These are phyloP conservation scores for Pyrenula massariospora DNA, from an alignment of 495 filamentous ascomycete genomes.

Conservation along the genomic window DNA sequence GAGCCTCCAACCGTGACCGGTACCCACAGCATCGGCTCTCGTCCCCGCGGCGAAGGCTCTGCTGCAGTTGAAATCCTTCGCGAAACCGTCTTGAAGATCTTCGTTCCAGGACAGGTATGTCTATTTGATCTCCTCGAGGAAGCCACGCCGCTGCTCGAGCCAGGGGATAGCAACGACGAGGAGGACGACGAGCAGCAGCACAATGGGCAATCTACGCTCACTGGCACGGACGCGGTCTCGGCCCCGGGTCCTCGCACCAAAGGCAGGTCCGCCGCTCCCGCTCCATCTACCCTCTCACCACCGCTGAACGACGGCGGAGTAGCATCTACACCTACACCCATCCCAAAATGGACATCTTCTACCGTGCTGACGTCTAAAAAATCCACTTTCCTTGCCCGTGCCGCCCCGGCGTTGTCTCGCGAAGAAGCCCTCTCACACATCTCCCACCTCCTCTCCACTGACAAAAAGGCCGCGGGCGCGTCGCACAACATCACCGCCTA, in stretches of 20 bases:
- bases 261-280: slow-evolving; percentile 3
- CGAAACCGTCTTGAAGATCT: slow-evolving; percentile 52
- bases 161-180: slow-evolving; percentile 30
- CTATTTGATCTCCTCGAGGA: slow-evolving; percentile 75
- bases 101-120: slow-evolving; percentile 65
- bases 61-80: slow-evolving; percentile 53
- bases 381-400: slow-evolving; percentile 77
- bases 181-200: slow-evolving; percentile 6
- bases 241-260: slow-evolving; percentile 5
- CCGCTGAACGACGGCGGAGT: slow-evolving; percentile 19
- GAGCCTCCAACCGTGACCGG: slow-evolving; percentile 59
- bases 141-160: slow-evolving; percentile 28
- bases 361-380: slow-evolving; percentile 66
- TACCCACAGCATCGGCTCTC: slow-evolving; percentile 34
- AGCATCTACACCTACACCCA: slow-evolving; percentile 26
- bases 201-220: slow-evolving; percentile 6
- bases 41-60: slow-evolving; percentile 51
- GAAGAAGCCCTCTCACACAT: slow-evolving; percentile 58
- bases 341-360: slow-evolving; percentile 59
- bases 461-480: slow-evolving; percentile 71
- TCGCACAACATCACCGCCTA: slow-evolving; percentile 84
- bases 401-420: slow-evolving; percentile 51
- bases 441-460: slow-evolving; percentile 59
- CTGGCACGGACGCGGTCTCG: slow-evolving; percentile 1
- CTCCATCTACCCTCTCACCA: slow-evolving; percentile 9